These are phyloP conservation scores for Termitomyces bulborhizus DNA, from an alignment of 768 basidiomycete genomes.

Conservation along the genomic window DNA sequence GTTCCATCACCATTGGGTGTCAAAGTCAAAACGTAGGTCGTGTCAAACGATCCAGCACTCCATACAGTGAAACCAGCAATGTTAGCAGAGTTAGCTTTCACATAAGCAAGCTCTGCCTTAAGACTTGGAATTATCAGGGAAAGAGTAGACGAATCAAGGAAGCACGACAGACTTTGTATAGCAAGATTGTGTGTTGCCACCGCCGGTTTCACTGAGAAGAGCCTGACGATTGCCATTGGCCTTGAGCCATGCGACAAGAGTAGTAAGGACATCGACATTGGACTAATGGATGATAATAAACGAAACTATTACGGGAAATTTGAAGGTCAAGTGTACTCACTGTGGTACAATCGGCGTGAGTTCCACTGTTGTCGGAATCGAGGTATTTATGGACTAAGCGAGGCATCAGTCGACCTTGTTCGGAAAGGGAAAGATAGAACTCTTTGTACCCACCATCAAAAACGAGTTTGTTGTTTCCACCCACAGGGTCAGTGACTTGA, in stretches of 20 bases:
- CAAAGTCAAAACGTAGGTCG: slow-evolving; percentile 42
- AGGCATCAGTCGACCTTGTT: not conserved
- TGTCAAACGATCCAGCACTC: slow-evolving; percentile 47
- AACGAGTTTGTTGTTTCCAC: slow-evolving; percentile 36
- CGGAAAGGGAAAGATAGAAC: not conserved
- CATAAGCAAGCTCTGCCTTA: slow-evolving; percentile 34
- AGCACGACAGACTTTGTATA: slow-evolving; percentile 22
- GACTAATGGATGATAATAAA: slow-evolving; percentile 12
- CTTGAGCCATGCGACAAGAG: slow-evolving; percentile 34
- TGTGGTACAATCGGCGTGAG: slow-evolving; percentile 26
- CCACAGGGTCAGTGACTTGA: slow-evolving; percentile 35
- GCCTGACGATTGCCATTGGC: slow-evolving; percentile 28
- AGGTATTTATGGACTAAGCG: slow-evolving; percentile 50
- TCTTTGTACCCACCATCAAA: slow-evolving; percentile 31
- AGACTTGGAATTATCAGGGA: slow-evolving; percentile 21
- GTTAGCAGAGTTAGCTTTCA: slow-evolving; percentile 35
- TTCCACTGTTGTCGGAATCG: slow-evolving; percentile 45
- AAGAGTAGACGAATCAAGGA: not conserved
- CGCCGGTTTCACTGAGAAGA: slow-evolving; percentile 44
- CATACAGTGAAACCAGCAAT: slow-evolving; percentile 49
- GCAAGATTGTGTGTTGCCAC: slow-evolving; percentile 44
- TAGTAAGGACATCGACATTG: slow-evolving; percentile 38
- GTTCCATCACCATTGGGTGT: slow-evolving; percentile 41
- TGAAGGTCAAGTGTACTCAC: slow-evolving; percentile 2
- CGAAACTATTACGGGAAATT: not conserved